phyloP scores from a whole-genome alignment of 805 yeast species.

The Candida awuae region DNA sequence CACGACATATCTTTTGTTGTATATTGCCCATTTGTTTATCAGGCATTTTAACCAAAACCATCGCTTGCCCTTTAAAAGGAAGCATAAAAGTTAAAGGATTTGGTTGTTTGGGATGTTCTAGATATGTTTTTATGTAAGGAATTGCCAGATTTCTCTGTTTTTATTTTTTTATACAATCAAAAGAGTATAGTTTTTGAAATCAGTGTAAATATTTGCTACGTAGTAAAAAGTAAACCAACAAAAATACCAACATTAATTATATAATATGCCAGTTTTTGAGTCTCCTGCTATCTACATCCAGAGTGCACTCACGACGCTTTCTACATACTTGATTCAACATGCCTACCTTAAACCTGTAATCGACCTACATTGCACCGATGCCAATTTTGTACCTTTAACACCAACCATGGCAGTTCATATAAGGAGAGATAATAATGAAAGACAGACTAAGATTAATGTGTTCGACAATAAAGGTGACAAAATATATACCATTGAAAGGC shows the following conservation, averaged over 20 bases:
- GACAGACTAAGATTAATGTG: constrained; percentile 40
- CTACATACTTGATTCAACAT: constrained; percentile 37
- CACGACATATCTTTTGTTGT: too few relatives aligned
- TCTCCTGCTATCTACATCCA: constrained; percentile 41
- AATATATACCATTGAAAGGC: constrained; percentile 44
- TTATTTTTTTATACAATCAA: too few relatives aligned
- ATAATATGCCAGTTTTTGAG: constrained; percentile 35
- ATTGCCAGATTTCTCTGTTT: too few relatives aligned
- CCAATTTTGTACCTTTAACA: constrained; percentile 34
- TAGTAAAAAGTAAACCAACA: too few relatives aligned
- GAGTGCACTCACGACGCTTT: constrained; percentile 32
- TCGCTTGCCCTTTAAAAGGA: too few relatives aligned
- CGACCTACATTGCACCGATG: constrained; percentile 34
- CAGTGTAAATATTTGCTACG: not conserved
- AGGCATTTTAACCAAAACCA: too few relatives aligned
- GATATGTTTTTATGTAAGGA: too few relatives aligned
- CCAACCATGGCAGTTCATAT: constrained; percentile 38
- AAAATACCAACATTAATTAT: too few relatives aligned
- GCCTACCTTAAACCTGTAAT: constrained; percentile 32
- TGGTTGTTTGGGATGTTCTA: too few relatives aligned
- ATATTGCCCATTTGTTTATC: too few relatives aligned
- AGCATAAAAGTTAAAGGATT: too few relatives aligned
- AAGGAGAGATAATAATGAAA: constrained; percentile 42
- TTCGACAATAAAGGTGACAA: constrained; percentile 37
- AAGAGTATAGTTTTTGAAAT: too few relatives aligned